phyloP scores from a whole-genome alignment of 306 rosid species.

The Quercus berberidifolia region DNA sequence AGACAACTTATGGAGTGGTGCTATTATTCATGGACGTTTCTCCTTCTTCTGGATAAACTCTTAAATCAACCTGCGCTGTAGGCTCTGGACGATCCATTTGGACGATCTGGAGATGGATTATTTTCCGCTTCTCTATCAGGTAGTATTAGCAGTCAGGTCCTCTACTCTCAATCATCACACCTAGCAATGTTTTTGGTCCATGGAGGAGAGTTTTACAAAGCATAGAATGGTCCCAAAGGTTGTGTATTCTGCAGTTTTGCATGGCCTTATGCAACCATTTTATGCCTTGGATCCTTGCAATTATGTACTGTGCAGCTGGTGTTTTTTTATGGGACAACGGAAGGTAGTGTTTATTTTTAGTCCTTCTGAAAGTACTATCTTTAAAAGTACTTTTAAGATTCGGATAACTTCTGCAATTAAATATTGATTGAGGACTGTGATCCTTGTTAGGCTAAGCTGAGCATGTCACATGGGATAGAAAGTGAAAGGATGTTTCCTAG shows the following conservation, averaged over 20 bases:
- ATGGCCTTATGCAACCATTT: conserved; percentile 5
- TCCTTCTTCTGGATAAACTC: too few relatives aligned
- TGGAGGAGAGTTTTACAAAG: neutral
- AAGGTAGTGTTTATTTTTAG: conserved; percentile 10
- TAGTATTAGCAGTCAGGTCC: too few relatives aligned
- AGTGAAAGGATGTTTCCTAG: conserved; percentile 12
- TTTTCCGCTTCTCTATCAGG: too few relatives aligned
- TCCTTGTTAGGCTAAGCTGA: neutral
- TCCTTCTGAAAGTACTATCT: neutral
- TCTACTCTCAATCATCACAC: too few relatives aligned
- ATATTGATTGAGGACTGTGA: neutral
- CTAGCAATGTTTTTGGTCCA: neutral
- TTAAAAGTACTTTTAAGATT: neutral
- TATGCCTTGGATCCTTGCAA: neutral
- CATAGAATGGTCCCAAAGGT: conserved; percentile 6
- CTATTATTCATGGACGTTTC: too few relatives aligned
- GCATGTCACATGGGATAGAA: conserved; percentile 20
- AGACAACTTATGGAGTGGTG: too few relatives aligned
- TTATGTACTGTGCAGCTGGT: neutral
- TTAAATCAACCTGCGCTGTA: too few relatives aligned
- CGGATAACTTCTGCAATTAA: neutral
- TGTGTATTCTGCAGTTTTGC: neutral
- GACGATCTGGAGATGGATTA: too few relatives aligned
- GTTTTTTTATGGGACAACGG: neutral
- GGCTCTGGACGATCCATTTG: too few relatives aligned